Percentiles rank a stretch among this genome's conserved stretches.
phyloP scores from a whole-genome alignment of 1,284 basidiomycete genomes.

The Naganishia sp. region DNA sequence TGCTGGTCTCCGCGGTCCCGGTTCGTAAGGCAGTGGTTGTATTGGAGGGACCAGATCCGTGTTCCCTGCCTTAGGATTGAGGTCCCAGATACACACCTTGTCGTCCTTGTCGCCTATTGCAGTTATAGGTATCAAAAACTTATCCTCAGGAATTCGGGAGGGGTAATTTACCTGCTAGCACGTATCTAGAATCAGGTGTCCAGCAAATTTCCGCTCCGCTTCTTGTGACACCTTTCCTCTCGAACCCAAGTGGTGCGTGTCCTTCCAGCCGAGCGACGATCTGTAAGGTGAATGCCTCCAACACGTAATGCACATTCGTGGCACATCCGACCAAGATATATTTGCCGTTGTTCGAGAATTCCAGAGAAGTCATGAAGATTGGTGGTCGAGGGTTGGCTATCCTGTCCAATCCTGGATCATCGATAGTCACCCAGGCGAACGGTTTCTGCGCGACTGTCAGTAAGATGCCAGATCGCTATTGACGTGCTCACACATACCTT shows the following conservation, averaged over 20 bases:
- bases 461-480: not conserved
- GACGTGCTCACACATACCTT: conserved; percentile 56
- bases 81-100: conserved; percentile 75
- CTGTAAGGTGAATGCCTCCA: conserved; percentile 83
- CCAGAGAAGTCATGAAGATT: conserved; percentile 85
- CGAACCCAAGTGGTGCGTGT: conserved; percentile 72
- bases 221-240: conserved; percentile 59
- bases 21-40: conserved; percentile 8
- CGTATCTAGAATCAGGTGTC: conserved; percentile 87
- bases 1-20: conserved; percentile 56
- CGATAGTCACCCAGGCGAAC: conserved; percentile 73
- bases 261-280: conserved; percentile 81
- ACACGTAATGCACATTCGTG: conserved; percentile 85
- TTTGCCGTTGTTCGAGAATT: conserved; percentile 87
- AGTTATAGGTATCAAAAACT: not conserved
- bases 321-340: conserved; percentile 91
- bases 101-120: conserved; percentile 69
- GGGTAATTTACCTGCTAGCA: conserved; percentile 59
- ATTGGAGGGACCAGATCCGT: conserved; percentile 13
- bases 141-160: not conserved
- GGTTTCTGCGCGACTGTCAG: conserved; percentile 60
- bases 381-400: conserved; percentile 80
- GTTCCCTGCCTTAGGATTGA: conserved; percentile 49
- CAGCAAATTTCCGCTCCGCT: conserved; percentile 89
- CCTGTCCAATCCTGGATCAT: conserved; percentile 71